Evolutionary conservation across 2,329 filamentous ascomycete species (phyloP), one percentile per base, ranked within the genome.

Genomic region (Aotearoamyces nothofagi): DNA sequence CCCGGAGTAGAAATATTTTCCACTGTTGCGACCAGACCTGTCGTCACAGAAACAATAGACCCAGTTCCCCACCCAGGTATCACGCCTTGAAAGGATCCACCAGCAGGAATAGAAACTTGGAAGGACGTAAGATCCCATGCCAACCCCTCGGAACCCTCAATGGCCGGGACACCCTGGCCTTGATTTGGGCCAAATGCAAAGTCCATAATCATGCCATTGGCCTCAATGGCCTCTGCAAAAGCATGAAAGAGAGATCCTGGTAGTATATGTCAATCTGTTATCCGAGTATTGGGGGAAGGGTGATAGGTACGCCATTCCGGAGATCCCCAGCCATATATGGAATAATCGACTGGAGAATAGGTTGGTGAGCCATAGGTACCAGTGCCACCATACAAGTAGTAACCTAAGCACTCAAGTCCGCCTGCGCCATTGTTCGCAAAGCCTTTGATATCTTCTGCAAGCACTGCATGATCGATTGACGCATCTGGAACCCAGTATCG

Each of bases 101-200:
- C 43, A 3, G 44, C 17, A 9, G 50, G 39, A 4, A 57, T 34
- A 1, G 40, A 42, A 1, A 23, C 27, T 5, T 29, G 15, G 9
- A 17, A 23, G 17, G 11, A 11, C 14, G 15, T 13, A 13, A 29
- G 14, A 16, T 29, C 27, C 27, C 27, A 29, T 8, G 17, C 14
- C 9, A 29, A 11, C 1, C 54, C 56, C 4, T 52, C 48, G 22
- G 49, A 42, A 13, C 46, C 39, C 1, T 34, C 30, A 1, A 38
- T 34, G 1, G 52, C 48, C 1, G 59, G 59, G 3, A 61, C 56
- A 9, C 61, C 61, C 17, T 54, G 49, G 3, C 60, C 61, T 39
- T 62, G 56, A 35, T 59, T 61, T 0, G 60, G 53, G 0, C 60
- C 60, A 1, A 63, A 25, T 0, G 54, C 46, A 37, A 60, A 57